phyloP scores from a whole-genome alignment of 2,329 filamentous ascomycete species.

The Xylaria sp. region DNA sequence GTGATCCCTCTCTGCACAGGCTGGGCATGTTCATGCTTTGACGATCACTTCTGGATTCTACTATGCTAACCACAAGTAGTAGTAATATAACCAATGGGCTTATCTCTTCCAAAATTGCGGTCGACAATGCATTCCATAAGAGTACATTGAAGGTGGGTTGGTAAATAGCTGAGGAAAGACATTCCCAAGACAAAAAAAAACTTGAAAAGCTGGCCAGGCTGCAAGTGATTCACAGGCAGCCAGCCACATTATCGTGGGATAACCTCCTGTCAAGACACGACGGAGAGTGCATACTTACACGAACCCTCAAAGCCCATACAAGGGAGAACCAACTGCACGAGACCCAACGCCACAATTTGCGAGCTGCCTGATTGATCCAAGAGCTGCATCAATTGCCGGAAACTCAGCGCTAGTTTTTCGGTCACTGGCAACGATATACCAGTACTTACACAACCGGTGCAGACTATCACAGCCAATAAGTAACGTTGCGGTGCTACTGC shows the following conservation, averaged over 20 bases:
- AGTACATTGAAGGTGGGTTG: background rate
- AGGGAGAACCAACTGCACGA: constrained; percentile 16
- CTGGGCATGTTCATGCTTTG: constrained; percentile 12
- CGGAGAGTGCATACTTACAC: no score
- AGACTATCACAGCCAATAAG: constrained; percentile 27
- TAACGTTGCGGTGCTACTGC: constrained; percentile 44
- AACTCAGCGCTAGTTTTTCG: constrained; percentile 11
- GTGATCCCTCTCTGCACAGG: constrained; percentile 1
- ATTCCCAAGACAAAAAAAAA: no score
- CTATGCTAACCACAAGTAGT: constrained; percentile 16
- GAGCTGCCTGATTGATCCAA: constrained; percentile 36
- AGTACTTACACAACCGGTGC: background rate
- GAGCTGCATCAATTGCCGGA: constrained; percentile 34
- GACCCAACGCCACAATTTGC: constrained; percentile 33
- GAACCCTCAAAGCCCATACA: background rate
- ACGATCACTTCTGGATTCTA: constrained; percentile 28
- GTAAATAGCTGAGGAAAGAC: background rate
- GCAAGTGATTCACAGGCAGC: background rate
- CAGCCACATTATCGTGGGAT: constrained; percentile 10
- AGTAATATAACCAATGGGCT: constrained; percentile 16
- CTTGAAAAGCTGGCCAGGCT: background rate
- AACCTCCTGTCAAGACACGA: background rate
- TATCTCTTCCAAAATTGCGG: constrained; percentile 18
- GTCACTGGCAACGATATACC: constrained; percentile 1
- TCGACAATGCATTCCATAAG: constrained; percentile 7